A percentile compares a stretch with the other conserved stretches of the same genome.
These are phyloP conservation scores for Aspergillus eucalypticola DNA, from an alignment of 2,329 filamentous ascomycete species.

Conservation along the genomic window DNA sequence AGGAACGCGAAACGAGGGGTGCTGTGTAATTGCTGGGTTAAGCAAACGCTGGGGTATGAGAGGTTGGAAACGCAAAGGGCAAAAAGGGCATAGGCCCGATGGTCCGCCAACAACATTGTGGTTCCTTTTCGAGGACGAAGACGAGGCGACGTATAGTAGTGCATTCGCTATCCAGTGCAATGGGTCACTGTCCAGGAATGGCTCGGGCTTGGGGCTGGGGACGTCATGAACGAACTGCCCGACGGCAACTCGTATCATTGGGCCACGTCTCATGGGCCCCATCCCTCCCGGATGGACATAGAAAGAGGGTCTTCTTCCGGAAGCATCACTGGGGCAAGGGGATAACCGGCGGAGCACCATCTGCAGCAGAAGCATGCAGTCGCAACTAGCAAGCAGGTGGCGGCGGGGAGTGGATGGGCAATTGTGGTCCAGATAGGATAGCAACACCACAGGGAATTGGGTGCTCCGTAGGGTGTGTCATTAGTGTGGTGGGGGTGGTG, in stretches of 20 bases:
- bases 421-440: conserved; percentile 26
- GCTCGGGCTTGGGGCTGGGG: conserved; percentile 31
- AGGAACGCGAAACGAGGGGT: conserved; percentile 22
- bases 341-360: conserved; percentile 30
- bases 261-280: conserved; percentile 44
- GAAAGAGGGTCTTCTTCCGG: conserved; percentile 20
- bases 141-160: conserved; percentile 40
- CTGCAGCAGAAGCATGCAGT: conserved; percentile 33
- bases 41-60: conserved; percentile 31
- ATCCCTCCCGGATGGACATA: conserved; percentile 28
- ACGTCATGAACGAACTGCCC: conserved; percentile 37
- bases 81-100: conserved; percentile 29
- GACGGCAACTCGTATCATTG: conserved; percentile 37
- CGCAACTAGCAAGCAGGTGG: conserved; percentile 28
- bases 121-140: conserved; percentile 30
- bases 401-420: conserved; percentile 19
- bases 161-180: conserved; percentile 29
- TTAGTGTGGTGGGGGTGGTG: conserved; percentile 28
- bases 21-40: conserved; percentile 27
- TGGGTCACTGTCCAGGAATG: conserved; percentile 31
- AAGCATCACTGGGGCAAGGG: conserved; percentile 30
- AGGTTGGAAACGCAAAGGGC: conserved; percentile 27
- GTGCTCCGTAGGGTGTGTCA: conserved; percentile 19
- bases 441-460: conserved; percentile 25
- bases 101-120: conserved; percentile 29